Base-by-base conservation (phyloP, 495 filamentous ascomycete species). In the Penicillium goetzii region DNA sequence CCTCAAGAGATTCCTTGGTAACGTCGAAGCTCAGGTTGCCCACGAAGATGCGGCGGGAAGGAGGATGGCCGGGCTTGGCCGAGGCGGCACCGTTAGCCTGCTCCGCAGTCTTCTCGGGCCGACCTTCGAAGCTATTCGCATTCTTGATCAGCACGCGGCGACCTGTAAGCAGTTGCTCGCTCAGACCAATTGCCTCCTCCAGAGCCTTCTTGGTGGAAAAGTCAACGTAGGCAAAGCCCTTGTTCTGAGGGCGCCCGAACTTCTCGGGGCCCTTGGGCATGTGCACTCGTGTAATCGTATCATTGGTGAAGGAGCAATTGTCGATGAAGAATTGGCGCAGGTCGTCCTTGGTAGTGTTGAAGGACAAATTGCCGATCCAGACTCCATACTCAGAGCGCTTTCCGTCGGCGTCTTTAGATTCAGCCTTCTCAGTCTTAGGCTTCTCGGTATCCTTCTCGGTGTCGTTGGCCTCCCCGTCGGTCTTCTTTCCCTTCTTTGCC, bases 361-460 rank as follows among this genome's bases (percentile, higher is more conserved):
- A 99, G 14, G 87, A 85, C 32, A 99, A 78, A 77, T 99, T 99
- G 63, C 95, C 95, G 64, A 99, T 92, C 95, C 95, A 99, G 57
- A 98, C 84, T 38, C 94, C 91, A 73, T 91, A 84, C 15, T 90
- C 86, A 8, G 91, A 91, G 53, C 91, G 89, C 61, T 89, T 85
- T 65, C 80, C 73, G 41, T 68, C 54, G 33, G 49, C 28, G 63
- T 70, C 63, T 68, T 80, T n/a, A 72, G 72, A 25, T 71, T 69
- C 30, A 62, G 57, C 1, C 23, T 67, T 66, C 21, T 74, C 61
- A 4, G 71, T 63, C 55, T 78, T 76, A 26, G 72, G 62, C 26
- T 64, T 70, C 65, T 76, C 45, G 9, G 30, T 32, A 66, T 75
- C 61, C 74, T 84, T 49, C 2, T 71, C 36, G n/a, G 67, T 34